Conservation (phyloP, 371 early-diverging fungal species). For the Mucor lusitanicus region DNA sequence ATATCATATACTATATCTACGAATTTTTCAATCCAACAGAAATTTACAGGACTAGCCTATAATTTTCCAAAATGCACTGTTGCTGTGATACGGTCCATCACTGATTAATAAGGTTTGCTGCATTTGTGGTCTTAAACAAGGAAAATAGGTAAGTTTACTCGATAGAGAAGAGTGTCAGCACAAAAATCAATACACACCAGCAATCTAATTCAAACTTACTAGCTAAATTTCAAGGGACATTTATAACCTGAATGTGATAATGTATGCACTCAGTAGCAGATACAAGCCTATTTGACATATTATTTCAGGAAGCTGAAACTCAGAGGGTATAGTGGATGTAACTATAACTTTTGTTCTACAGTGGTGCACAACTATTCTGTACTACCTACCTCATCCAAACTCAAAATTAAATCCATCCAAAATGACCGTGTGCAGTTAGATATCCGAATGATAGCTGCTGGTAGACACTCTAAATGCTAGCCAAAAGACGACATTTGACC, state of each 20-base stretch:
- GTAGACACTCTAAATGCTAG: too few species aligned
- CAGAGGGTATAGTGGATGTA: not conserved
- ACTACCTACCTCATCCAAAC: not conserved
- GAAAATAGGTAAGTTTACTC: not conserved
- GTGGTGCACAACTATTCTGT: not conserved
- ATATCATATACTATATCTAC: too few species aligned
- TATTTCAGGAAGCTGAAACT: not conserved
- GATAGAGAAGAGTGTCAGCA: not conserved
- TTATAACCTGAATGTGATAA: not conserved
- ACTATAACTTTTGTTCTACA: not conserved
- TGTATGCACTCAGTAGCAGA: not conserved
- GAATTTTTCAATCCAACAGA: too few species aligned
- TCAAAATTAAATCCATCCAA: not conserved
- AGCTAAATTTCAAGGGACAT: not conserved
- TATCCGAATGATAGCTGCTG: not conserved
- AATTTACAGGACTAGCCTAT: too few species aligned
- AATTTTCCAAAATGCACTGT: too few species aligned
- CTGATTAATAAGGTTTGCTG: not conserved
- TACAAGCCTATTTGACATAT: not conserved
- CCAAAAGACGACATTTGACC: not conserved
- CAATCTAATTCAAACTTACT: not conserved
- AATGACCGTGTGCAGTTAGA: not conserved
- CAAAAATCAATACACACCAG: not conserved
- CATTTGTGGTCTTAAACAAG: not conserved
- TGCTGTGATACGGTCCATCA: not conserved